Percentiles rank a stretch among this genome's conserved stretches.
phyloP scores from a whole-genome alignment of 2,329 filamentous ascomycete genomes.

The Scedosporium boydii region DNA sequence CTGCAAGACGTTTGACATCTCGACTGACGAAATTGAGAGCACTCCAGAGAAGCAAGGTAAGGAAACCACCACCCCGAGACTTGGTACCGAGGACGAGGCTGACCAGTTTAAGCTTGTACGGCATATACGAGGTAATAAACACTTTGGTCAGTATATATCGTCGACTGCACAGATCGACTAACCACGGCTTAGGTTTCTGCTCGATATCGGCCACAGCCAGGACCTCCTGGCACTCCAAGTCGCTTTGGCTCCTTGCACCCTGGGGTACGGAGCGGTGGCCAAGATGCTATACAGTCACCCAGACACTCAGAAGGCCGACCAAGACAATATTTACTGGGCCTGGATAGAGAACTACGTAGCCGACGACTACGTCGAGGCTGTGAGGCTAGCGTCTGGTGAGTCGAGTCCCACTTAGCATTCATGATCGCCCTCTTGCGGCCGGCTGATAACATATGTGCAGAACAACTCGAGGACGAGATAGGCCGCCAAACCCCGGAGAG shows the following conservation, averaged over 20 bases:
- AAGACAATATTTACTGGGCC: constrained; percentile 70
- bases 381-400: constrained; percentile 60
- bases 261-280: constrained; percentile 82
- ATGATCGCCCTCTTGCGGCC: neutral
- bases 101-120: constrained; percentile 48
- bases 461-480: constrained; percentile 66
- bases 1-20: constrained; percentile 71
- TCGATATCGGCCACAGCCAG: constrained; percentile 79
- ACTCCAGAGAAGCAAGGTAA: constrained; percentile 47
- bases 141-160: neutral
- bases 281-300: constrained; percentile 56
- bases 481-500: constrained; percentile 61
- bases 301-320: constrained; percentile 38
- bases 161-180: constrained; percentile 9
- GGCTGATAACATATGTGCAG: constrained; percentile 18
- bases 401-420: neutral
- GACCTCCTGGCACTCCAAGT: constrained; percentile 84
- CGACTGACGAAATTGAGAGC: constrained; percentile 59
- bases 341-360: constrained; percentile 89
- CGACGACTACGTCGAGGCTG: constrained; percentile 66
- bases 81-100: neutral
- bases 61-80: neutral
- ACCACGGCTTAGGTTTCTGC: constrained; percentile 52
- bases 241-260: constrained; percentile 73
- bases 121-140: constrained; percentile 54